Evolutionary conservation across 768 basidiomycete genomes (phyloP).

Genomic region (Russula virescens): DNA sequence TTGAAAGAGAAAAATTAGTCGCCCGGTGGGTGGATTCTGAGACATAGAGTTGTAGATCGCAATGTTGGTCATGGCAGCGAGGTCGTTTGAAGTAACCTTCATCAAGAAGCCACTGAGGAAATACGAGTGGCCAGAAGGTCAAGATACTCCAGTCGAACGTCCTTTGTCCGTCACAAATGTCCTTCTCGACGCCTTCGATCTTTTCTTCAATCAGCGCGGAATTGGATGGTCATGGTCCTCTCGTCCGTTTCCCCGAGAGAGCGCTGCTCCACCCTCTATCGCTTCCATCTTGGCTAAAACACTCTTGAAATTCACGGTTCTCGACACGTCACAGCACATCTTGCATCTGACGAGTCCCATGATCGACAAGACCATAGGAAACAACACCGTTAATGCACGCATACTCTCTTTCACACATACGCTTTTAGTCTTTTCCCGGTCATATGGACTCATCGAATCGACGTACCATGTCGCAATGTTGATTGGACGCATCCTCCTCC

Average conservation of each 20-base stretch:
- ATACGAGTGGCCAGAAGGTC: not conserved
- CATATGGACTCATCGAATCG: constrained; percentile 19
- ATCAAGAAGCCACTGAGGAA: not conserved
- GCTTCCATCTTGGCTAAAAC: not conserved
- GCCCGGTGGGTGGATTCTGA: too few relatives aligned
- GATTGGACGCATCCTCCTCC: constrained; percentile 28
- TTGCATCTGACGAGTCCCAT: constrained; percentile 1
- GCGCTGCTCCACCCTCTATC: not conserved
- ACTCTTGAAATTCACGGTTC: not conserved
- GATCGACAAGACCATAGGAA: not conserved
- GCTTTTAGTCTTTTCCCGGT: not conserved
- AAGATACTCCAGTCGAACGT: not conserved
- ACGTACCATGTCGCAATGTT: constrained; percentile 28
- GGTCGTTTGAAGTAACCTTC: constrained; percentile 14
- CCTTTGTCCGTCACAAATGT: constrained; percentile 4
- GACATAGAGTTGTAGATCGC: not conserved
- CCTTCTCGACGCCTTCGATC: constrained; percentile 17
- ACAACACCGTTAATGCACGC: constrained; percentile 2
- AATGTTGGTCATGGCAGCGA: not conserved
- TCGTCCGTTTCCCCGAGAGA: constrained; percentile 1
- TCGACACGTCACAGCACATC: constrained; percentile 1
- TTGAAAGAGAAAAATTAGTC: too few relatives aligned
- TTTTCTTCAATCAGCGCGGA: constrained; percentile 15
- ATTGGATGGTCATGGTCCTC: constrained; percentile 20
- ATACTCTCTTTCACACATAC: not conserved